These are phyloP conservation scores for Vigna trinervia DNA, from an alignment of 306 rosid genomes.

Conservation along the genomic window DNA sequence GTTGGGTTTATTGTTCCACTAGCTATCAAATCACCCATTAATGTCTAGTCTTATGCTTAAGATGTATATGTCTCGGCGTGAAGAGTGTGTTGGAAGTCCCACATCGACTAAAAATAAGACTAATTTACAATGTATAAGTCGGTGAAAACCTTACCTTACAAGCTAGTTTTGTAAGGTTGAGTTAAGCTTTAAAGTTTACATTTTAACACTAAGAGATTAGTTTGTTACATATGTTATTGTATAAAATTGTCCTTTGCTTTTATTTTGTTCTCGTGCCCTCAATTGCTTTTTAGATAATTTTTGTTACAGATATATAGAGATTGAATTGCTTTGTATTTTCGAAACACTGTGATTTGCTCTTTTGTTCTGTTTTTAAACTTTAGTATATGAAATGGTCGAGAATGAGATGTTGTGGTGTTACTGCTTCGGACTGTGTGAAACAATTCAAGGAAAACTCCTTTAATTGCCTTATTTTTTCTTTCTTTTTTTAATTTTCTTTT, in stretches of 20 bases:
- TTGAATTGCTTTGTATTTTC: neutral
- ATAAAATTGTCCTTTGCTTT: neutral
- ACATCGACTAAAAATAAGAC: too few relatives aligned
- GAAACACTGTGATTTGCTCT: neutral
- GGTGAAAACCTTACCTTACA: too few relatives aligned
- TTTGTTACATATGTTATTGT: neutral
- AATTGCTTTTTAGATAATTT: neutral
- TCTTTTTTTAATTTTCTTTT: neutral
- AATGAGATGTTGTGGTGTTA: neutral
- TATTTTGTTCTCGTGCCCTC: neutral
- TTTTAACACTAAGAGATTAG: too few relatives aligned
- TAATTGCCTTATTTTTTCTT: neutral
- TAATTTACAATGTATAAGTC: too few relatives aligned
- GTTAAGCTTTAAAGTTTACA: too few relatives aligned
- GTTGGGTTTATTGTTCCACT: too few relatives aligned
- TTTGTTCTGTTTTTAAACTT: neutral
- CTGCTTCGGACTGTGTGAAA: neutral
- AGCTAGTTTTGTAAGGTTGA: too few relatives aligned
- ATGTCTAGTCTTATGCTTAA: too few relatives aligned
- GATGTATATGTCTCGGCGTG: too few relatives aligned
- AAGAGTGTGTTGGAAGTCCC: too few relatives aligned
- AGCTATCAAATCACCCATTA: too few relatives aligned
- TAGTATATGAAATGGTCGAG: neutral
- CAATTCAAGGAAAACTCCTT: neutral
- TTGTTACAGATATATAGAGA: neutral